Evolutionary conservation across 1,284 basidiomycete species (phyloP).

Genomic region (Ceratobasidium sp.): DNA sequence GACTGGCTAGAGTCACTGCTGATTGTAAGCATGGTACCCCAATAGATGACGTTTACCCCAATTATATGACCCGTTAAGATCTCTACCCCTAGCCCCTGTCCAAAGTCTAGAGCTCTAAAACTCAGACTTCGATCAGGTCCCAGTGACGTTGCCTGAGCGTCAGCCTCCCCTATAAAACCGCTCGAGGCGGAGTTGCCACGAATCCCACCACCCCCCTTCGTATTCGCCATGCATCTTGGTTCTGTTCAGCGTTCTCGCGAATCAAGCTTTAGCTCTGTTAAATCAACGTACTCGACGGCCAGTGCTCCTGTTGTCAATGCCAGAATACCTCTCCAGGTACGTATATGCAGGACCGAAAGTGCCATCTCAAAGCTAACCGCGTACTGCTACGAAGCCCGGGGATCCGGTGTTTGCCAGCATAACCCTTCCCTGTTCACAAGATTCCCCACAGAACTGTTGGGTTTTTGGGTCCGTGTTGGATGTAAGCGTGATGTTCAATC

Average conservation of each 20-base stretch:
- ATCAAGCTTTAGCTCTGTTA: neutral
- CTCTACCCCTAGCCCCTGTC: conserved; percentile 15
- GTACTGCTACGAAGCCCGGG: neutral
- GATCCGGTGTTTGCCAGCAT: conserved; percentile 14
- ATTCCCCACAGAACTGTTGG: neutral
- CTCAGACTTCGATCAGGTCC: neutral
- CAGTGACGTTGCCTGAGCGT: neutral
- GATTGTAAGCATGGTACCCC: neutral
- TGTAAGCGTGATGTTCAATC: neutral
- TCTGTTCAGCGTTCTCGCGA: neutral
- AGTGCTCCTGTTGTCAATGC: neutral
- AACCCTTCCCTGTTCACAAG: neutral
- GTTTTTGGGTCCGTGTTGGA: conserved; percentile 11
- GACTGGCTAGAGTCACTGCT: neutral
- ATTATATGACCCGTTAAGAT: neutral
- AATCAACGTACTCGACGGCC: neutral
- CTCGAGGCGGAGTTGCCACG: neutral
- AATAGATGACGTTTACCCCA: neutral
- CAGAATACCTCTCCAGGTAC: neutral
- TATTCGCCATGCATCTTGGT: neutral
- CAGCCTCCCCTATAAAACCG: neutral
- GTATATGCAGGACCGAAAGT: neutral
- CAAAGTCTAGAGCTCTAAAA: neutral
- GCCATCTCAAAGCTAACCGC: too few relatives aligned
- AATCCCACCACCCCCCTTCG: neutral